Evolutionary conservation across 345 rosid species (phyloP).

Genomic region (Corchorus capsularis): DNA sequence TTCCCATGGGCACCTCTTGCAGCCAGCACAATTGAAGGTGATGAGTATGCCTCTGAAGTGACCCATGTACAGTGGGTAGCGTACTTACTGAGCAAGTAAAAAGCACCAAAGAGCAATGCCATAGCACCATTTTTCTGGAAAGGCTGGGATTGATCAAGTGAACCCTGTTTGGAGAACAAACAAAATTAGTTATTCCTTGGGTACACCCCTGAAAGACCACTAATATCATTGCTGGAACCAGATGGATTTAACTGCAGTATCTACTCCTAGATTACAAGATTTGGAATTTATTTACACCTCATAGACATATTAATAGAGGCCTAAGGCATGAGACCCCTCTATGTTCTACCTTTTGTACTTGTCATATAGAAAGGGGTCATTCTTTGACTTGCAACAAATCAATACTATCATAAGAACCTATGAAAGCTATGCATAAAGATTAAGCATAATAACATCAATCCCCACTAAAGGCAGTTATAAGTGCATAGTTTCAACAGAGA

Average conservation of each 20-base stretch:
- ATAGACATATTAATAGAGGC: background rate
- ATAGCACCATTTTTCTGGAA: constrained; percentile 84
- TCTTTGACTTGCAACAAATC: background rate
- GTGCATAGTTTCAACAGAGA: no score
- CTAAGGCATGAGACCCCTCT: background rate
- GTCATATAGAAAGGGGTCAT: background rate
- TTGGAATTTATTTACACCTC: background rate
- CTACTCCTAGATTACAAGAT: background rate
- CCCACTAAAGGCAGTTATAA: no score
- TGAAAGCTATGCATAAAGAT: background rate
- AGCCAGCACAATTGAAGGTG: constrained; percentile 97
- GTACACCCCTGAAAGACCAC: background rate
- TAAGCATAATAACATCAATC: background rate
- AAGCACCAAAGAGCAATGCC: constrained; percentile 84
- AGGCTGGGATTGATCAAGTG: constrained; percentile 95
- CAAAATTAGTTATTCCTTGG: constrained; percentile 5
- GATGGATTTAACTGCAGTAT: no score
- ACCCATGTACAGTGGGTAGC: constrained; percentile 98
- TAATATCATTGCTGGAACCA: background rate
- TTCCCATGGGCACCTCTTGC: constrained; percentile 99
- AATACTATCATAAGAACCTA: background rate
- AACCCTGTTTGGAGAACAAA: constrained; percentile 50
- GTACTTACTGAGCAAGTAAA: constrained; percentile 87
- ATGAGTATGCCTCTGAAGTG: constrained; percentile 98
- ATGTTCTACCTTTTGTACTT: background rate